A percentile compares a stretch with the other conserved stretches of the same genome.
Evolutionary conservation across 208 protist genomes (phyloP).

Genomic region (Zelonia costaricensis): DNA sequence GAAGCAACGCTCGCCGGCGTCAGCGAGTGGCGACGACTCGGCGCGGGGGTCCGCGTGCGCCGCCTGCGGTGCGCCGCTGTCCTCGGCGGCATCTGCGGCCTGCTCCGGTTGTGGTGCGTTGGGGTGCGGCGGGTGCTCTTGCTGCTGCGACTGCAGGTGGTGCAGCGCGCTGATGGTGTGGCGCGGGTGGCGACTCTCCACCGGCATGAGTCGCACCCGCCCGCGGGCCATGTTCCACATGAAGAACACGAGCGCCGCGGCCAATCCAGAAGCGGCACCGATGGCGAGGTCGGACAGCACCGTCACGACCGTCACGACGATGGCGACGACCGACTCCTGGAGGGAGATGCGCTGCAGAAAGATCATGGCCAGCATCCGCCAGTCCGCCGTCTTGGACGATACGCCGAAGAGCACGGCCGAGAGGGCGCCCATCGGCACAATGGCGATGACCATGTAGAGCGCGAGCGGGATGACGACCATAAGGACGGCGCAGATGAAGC

Average conservation of each 20-base stretch:
- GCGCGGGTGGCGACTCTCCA: constrained; percentile 14
- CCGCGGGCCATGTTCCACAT: constrained; percentile 64
- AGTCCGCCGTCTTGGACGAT: constrained; percentile 57
- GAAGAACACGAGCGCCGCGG: constrained; percentile 51
- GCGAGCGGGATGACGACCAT: constrained; percentile 54
- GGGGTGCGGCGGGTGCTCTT: neutral
- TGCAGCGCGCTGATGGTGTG: neutral
- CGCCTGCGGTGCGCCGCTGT: neutral
- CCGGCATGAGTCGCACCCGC: constrained; percentile 31
- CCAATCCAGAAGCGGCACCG: constrained; percentile 42
- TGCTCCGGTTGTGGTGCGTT: no score
- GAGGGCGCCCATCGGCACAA: constrained; percentile 54
- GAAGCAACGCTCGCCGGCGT: constrained; percentile 1
- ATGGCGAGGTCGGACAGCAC: constrained; percentile 51
- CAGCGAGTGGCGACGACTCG: no score
- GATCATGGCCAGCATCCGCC: constrained; percentile 60
- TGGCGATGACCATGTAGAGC: constrained; percentile 45
- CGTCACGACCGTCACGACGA: constrained; percentile 59
- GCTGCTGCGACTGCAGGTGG: neutral
- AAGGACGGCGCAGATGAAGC: constrained; percentile 51
- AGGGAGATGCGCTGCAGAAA: constrained; percentile 57
- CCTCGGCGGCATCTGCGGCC: neutral
- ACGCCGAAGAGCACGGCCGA: constrained; percentile 53
- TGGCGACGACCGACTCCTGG: constrained; percentile 51
- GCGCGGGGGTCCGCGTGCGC: no score